Base-by-base conservation (phyloP, 106 monocot genomes). In the Acanthochlamys bracteata region DNA sequence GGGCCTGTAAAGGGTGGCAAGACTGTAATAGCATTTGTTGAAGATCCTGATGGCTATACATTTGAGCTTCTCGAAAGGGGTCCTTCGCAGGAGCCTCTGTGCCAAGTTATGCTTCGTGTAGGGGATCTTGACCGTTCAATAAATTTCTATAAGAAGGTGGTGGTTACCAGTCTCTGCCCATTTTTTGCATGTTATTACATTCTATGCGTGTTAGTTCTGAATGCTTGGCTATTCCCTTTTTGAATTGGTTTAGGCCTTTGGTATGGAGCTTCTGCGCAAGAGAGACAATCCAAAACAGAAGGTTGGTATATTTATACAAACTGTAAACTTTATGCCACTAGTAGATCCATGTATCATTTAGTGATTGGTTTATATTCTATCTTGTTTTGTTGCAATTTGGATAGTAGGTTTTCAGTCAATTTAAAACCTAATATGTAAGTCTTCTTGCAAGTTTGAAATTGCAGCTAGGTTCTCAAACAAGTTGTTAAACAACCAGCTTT, bases 41-140 rank as follows among this genome's bases (percentile, higher is more conserved):
- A 92, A 73, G 92, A 92, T 73, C 92, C 87, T 47, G 92, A 92
- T 84, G 87, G 87, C 56, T 92, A 92, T 70, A 92, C 84, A 59
- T 92, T 92, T 76, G 84, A 92, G 73, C 84, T 92, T 70, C 22
- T 92, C 57, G 82, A 92, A 73, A 84, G 87, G 53, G 79, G 74
- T 14, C 82, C 81, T 8, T 84, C 92, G 62, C 87, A 81, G 11
- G 92, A 92, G 55, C 92, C 92, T 24, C 75, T 92, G 33, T 92
- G 92, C 62, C 92, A 92, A 87, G 84, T 92, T 53, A 92, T 92
- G 92, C 84, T 92, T 71, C 79, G 87, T 0, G 87, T 92, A 14
- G 87, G 92, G 46, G 82, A 92, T 73, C 82, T 92, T 63, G 84
- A 87, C 57, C 79, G 77, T 45, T 71, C 92, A 3, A 82, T 92